Conservation (phyloP, 106 monocot species). For the Phalaenopsis equestris region DNA sequence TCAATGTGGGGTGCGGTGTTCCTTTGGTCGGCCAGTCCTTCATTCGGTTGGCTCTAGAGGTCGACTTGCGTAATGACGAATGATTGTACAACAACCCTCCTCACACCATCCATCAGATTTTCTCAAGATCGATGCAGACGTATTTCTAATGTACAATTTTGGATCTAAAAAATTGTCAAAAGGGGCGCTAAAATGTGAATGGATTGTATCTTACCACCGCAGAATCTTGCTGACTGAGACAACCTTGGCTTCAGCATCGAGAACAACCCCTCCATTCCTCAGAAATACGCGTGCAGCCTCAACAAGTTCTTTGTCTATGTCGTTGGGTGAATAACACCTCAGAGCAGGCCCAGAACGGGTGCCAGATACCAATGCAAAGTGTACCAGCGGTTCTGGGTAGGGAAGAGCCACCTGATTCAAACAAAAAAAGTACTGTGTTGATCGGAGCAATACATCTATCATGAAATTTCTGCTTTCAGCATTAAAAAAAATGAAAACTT, state of each 20-base stretch:
- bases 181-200: not conserved
- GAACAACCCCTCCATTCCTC: slow-evolving; percentile 58
- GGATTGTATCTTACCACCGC: slow-evolving; percentile 41
- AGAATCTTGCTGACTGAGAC: slow-evolving; percentile 64
- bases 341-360: slow-evolving; percentile 77
- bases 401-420: slow-evolving; percentile 57
- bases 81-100: too few species aligned
- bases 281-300: slow-evolving; percentile 73
- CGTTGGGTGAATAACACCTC: slow-evolving; percentile 76
- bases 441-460: not conserved
- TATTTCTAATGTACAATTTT: too few species aligned
- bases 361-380: slow-evolving; percentile 83
- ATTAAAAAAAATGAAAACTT: too few species aligned
- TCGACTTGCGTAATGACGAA: too few species aligned
- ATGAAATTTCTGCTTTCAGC: too few species aligned
- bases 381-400: slow-evolving; percentile 69
- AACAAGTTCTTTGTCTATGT: slow-evolving; percentile 82
- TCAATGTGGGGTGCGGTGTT: too few species aligned
- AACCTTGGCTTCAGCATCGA: slow-evolving; percentile 55
- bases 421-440: not conserved
- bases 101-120: too few species aligned
- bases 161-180: too few species aligned
- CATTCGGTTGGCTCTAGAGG: too few species aligned
- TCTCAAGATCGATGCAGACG: too few species aligned
- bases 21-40: too few species aligned